Evolutionary conservation across 179 eudicot species (phyloP).

Genomic region (Beta macrorhiza): DNA sequence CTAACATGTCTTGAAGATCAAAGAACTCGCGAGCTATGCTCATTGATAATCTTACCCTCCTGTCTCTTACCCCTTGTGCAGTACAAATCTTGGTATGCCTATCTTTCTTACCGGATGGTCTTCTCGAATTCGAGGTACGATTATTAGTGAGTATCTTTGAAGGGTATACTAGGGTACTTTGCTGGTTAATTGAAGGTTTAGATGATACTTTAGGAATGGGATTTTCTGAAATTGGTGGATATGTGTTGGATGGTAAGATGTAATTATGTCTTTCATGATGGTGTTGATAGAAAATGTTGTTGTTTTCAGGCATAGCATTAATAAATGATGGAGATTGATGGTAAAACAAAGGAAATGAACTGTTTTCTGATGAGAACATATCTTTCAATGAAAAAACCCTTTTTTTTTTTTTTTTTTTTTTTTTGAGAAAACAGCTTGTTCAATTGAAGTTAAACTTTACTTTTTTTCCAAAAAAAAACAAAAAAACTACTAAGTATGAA

Average conservation of each 20-base stretch:
- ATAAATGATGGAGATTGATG: constrained; percentile 19
- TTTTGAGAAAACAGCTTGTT: too few species aligned
- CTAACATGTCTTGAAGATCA: constrained; percentile 43
- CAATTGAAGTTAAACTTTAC: too few species aligned
- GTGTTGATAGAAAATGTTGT: constrained; percentile 25
- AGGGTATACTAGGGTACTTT: neutral
- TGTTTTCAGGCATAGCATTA: constrained; percentile 16
- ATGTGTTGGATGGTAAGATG: constrained; percentile 6
- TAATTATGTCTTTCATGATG: constrained; percentile 20
- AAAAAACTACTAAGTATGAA: too few species aligned
- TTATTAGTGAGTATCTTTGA: neutral
- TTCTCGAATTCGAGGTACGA: constrained; percentile 15
- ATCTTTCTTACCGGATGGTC: constrained; percentile 26
- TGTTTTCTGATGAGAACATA: constrained; percentile 27
- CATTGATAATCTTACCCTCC: constrained; percentile 49
- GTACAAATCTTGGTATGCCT: constrained; percentile 47
- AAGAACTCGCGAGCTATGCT: constrained; percentile 46
- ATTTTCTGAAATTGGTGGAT: constrained; percentile 11
- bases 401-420: too few species aligned
- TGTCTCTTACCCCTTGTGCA: constrained; percentile 45
- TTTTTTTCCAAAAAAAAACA: too few species aligned
- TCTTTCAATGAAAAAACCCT: too few species aligned
- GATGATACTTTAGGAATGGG: constrained; percentile 1
- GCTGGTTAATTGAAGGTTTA: constrained; percentile 21
- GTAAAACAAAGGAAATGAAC: constrained; percentile 25